Evolutionary conservation across 352 stramenopile genomes (phyloP), one percentile per base, ranked within the genome.

Genomic region (Thalassiosira ordinaria): DNA sequence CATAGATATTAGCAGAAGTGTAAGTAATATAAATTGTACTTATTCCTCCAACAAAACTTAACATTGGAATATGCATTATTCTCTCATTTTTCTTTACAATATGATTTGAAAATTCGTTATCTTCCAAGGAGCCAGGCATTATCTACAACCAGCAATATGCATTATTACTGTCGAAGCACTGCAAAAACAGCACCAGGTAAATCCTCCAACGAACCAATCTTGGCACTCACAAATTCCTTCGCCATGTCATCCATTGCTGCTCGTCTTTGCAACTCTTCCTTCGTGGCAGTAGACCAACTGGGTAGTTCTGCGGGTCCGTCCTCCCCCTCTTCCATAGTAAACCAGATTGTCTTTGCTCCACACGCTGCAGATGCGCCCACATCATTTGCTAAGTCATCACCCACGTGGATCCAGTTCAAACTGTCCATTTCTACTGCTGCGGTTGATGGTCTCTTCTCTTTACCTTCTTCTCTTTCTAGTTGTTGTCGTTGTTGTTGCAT

Each of bases 331-430:
- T 81, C 51, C 22, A 41, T n/a, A 27, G 37, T 57, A 8, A 91
- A 66, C 84, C 78, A 91, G 35, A 93, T 82, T 1, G 86, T 80
- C 31, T 83, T 80, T 9, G 89, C 89, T 35, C 86, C 86, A 63
- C 51, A 78, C 0, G 61, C 22, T 9, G 81, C 84, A 77, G 78
- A 85, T 6, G 67, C 86, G 13, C 81, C 85, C 0, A 92, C 82
- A 77, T 93, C 89, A 69, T 93, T 90, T 2, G 82, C 84, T 26
- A 93, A 70, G 72, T 86, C 85, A 79, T 93, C 89, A 18, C 89
- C 89, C 13, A 93, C 80, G 72, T 93, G 89, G 55, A 85, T 70
- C 89, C 89, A 93, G 31, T 44, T 69, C 6, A 62, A 20, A 55
- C 33, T 57, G 22, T 65, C 13, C n/a, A n/a, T n/a, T n/a, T n/a